phyloP scores from a whole-genome alignment of 768 basidiomycete genomes.

The Leccinum sublutescens region DNA sequence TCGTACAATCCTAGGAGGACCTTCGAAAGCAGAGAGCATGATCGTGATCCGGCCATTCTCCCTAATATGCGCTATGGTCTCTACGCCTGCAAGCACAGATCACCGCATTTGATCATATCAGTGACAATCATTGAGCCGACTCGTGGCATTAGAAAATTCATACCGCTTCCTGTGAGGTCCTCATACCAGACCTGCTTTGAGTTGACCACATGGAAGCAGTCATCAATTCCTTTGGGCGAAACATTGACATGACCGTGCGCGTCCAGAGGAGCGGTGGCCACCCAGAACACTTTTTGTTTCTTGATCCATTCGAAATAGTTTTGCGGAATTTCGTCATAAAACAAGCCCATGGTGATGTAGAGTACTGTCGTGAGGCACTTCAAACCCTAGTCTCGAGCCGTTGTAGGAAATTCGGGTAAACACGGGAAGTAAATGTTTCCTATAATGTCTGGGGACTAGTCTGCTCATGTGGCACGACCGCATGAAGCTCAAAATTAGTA shows the following conservation, averaged over 20 bases:
- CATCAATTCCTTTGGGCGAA: slow-evolving; percentile 66
- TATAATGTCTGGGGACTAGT: too few relatives aligned
- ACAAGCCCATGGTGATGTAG: slow-evolving; percentile 48
- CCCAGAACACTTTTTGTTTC: slow-evolving; percentile 69
- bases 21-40: slow-evolving; percentile 61
- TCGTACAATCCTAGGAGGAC: slow-evolving; percentile 56
- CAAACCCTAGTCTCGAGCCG: not conserved
- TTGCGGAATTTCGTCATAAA: slow-evolving; percentile 57
- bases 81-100: slow-evolving; percentile 40
- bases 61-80: slow-evolving; percentile 59
- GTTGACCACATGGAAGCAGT: slow-evolving; percentile 60
- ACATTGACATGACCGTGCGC: slow-evolving; percentile 61
- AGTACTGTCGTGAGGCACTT: not conserved
- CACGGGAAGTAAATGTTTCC: too few relatives aligned
- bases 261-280: slow-evolving; percentile 62
- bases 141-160: slow-evolving; percentile 4
- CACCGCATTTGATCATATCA: not conserved
- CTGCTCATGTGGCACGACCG: too few relatives aligned
- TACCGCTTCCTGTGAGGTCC: slow-evolving; percentile 68
- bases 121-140: not conserved
- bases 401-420: too few relatives aligned
- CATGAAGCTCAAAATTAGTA: too few relatives aligned
- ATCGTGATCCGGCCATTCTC: slow-evolving; percentile 67
- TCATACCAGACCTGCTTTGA: slow-evolving; percentile 67
- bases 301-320: slow-evolving; percentile 54